Conservation (phyloP, 108 stramenopile genomes). For the Cyclotella sp. region DNA sequence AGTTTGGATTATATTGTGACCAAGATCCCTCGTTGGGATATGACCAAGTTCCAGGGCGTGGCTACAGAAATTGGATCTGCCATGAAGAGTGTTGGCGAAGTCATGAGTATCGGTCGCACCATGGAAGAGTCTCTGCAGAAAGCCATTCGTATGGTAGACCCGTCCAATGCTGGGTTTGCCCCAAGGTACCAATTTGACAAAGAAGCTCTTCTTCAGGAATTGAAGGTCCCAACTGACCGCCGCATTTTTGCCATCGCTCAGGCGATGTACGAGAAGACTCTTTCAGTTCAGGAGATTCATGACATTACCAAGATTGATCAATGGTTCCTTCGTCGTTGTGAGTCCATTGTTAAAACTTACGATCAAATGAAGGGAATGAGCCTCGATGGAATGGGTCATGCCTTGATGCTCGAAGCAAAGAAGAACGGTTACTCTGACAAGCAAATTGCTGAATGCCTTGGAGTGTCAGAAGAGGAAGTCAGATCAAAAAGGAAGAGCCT, state of each 20-base stretch:
- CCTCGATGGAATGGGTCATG: conserved; percentile 56
- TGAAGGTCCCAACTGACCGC: conserved; percentile 87
- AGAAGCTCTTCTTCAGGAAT: conserved; percentile 77
- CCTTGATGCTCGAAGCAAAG: conserved; percentile 84
- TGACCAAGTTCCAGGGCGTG: conserved; percentile 95
- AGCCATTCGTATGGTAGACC: conserved; percentile 98
- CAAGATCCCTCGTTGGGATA: conserved; percentile 99
- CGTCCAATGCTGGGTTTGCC: conserved; percentile 83
- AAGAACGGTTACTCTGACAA: conserved; percentile 93
- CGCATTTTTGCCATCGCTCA: conserved; percentile 95
- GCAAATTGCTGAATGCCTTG: conserved; percentile 82
- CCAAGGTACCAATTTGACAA: conserved; percentile 55
- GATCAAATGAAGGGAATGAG: conserved; percentile 56
- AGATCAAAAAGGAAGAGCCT: conserved; percentile 63
- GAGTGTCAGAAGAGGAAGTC: conserved; percentile 77
- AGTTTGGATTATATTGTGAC: conserved; percentile 98
- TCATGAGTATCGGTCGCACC: conserved; percentile 98
- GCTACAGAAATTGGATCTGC: conserved; percentile 93
- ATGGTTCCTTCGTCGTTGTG: conserved; percentile 95
- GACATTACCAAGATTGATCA: conserved; percentile 96
- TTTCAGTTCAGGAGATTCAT: conserved; percentile 90
- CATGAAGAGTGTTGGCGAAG: conserved; percentile 99
- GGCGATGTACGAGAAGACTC: conserved; percentile 85
- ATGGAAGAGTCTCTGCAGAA: conserved; percentile 98
- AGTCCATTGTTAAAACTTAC: conserved; percentile 83